Conservation (phyloP, 2,329 filamentous ascomycete genomes). For the Cladosporium sp. region DNA sequence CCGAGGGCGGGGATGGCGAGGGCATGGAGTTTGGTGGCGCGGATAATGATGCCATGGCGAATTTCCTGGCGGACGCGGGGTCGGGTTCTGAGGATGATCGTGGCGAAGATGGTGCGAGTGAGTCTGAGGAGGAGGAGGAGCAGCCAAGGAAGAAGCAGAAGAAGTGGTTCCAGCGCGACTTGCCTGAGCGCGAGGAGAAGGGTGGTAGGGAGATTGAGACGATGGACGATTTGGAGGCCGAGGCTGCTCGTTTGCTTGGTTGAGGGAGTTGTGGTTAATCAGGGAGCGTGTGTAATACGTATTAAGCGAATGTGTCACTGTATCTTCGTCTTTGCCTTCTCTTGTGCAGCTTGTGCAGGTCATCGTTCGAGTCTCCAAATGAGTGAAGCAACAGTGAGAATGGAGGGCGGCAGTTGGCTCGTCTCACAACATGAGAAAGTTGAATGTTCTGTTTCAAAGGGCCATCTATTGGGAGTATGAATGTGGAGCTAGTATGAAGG, state of each 20-base stretch:
- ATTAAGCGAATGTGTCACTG: too few relatives aligned
- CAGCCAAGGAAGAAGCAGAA: slow-evolving; percentile 59
- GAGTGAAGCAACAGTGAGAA: too few relatives aligned
- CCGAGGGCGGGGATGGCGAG: slow-evolving; percentile 23
- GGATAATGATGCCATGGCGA: slow-evolving; percentile 38
- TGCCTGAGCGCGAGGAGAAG: slow-evolving; percentile 48
- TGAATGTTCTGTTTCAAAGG: too few relatives aligned
- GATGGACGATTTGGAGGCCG: slow-evolving; percentile 71
- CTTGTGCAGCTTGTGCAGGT: too few relatives aligned
- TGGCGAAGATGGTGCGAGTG: slow-evolving; percentile 36
- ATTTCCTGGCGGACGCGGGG: slow-evolving; percentile 38
- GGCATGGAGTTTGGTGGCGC: slow-evolving; percentile 19
- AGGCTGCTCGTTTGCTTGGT: slow-evolving; percentile 66
- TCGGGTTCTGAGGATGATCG: slow-evolving; percentile 25
- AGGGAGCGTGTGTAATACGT: too few relatives aligned
- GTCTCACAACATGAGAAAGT: too few relatives aligned
- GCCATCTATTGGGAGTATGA: too few relatives aligned
- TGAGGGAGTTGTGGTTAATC: slow-evolving; percentile 9
- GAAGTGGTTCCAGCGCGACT: slow-evolving; percentile 75
- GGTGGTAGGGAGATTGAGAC: slow-evolving; percentile 67
- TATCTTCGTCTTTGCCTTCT: too few relatives aligned
- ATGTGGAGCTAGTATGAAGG: too few relatives aligned
- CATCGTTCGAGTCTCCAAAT: too few relatives aligned
- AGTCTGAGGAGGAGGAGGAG: slow-evolving; percentile 44
- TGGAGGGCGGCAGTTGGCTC: too few relatives aligned